Percentiles rank a stretch among this genome's conserved stretches.
Conservation (phyloP, 1,284 basidiomycete species). For the Austroboletus novae-zelandiae region DNA sequence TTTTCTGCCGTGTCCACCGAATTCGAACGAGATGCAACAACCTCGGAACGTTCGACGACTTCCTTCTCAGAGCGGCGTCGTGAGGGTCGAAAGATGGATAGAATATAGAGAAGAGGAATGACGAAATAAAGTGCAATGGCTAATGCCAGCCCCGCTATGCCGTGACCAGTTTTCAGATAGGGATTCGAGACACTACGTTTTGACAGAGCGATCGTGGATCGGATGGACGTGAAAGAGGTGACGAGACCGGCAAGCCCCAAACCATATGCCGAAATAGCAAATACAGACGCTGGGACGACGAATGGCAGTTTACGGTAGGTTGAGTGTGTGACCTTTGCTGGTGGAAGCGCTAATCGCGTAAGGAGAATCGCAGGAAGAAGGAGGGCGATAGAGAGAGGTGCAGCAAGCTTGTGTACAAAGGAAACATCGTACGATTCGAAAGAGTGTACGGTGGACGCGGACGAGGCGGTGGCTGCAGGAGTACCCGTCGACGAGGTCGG, state of each 20-base stretch:
- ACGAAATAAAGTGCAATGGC: conserved; percentile 58
- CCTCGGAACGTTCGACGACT: conserved; percentile 21
- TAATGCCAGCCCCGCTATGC: conserved; percentile 58
- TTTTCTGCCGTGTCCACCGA: conserved; percentile 52
- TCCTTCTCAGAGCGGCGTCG: conserved; percentile 15
- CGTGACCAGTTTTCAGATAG: conserved; percentile 58
- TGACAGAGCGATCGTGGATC: conserved; percentile 22
- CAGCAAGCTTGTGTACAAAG: conserved; percentile 59
- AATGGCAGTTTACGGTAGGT: conserved; percentile 28
- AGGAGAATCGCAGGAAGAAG: conserved; percentile 54
- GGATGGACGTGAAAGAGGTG: conserved; percentile 58
- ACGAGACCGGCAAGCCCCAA: conserved; percentile 60
- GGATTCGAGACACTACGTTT: conserved; percentile 35
- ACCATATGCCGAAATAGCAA: conserved; percentile 53
- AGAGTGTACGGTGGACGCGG: conserved; percentile 22
- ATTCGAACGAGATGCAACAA: conserved; percentile 31
- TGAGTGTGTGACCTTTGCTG: conserved; percentile 29
- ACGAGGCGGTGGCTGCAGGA: conserved; percentile 22
- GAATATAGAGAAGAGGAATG: conserved; percentile 45
- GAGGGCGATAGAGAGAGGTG: conserved; percentile 61
- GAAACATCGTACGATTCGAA: conserved; percentile 49
- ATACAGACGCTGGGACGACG: conserved; percentile 37
- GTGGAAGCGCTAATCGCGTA: conserved; percentile 49
- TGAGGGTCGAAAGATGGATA: conserved; percentile 29
- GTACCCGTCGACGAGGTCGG: conserved; percentile 24